phyloP scores from a whole-genome alignment of 805 yeast genomes.

The Candida andamanensis region DNA sequence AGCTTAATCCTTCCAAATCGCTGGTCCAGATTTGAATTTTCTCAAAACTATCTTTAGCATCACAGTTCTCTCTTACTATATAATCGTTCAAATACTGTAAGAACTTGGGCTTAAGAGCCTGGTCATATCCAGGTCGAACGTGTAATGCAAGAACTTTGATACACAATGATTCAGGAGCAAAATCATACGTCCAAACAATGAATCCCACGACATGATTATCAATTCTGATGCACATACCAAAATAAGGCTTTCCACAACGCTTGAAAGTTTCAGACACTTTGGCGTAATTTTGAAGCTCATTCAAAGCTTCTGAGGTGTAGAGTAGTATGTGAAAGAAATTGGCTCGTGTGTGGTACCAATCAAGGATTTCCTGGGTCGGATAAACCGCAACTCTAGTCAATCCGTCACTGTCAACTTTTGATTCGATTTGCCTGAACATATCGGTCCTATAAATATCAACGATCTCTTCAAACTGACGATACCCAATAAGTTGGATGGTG shows the following conservation, averaged over 20 bases:
- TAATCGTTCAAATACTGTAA: slow-evolving; percentile 8
- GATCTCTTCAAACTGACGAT: slow-evolving; percentile 25
- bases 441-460: slow-evolving; percentile 18
- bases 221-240: slow-evolving; percentile 24
- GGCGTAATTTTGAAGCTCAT: slow-evolving; percentile 14
- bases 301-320: too few species aligned
- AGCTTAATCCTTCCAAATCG: slow-evolving; percentile 17
- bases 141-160: slow-evolving; percentile 10
- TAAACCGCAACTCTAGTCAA: slow-evolving; percentile 23
- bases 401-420: slow-evolving; percentile 22
- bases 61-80: too few species aligned
- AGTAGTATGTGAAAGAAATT: too few species aligned
- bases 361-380: slow-evolving; percentile 24
- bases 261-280: slow-evolving; percentile 14
- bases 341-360: slow-evolving; percentile 41
- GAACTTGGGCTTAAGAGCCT: slow-evolving; percentile 1
- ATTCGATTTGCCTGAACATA: slow-evolving; percentile 14
- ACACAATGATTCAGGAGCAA: slow-evolving; percentile 1
- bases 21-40: slow-evolving; percentile 30
- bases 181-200: slow-evolving; percentile 38
- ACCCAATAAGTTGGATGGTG: slow-evolving; percentile 22
- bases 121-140: too few species aligned
- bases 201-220: slow-evolving; percentile 21
- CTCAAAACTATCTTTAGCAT: slow-evolving; percentile 4
- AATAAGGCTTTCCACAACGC: slow-evolving; percentile 21